phyloP scores from a whole-genome alignment of 768 basidiomycete species.

The Suillus alpinus region DNA sequence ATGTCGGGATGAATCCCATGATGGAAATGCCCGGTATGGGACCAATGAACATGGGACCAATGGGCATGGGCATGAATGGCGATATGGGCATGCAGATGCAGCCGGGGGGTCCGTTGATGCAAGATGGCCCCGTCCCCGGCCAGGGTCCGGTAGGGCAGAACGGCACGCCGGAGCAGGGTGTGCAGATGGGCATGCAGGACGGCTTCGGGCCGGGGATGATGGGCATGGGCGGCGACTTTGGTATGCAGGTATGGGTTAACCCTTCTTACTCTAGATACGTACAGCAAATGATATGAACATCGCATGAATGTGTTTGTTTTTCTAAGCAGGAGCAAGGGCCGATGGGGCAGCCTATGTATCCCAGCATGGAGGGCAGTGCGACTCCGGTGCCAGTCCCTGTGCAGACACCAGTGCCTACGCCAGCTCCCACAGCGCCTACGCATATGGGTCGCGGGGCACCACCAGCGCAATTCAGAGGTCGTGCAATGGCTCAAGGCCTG shows the following conservation, averaged over 20 bases:
- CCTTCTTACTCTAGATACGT: conserved; percentile 29
- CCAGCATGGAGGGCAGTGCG: conserved; percentile 53
- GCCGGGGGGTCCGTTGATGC: conserved; percentile 53
- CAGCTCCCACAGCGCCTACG: conserved; percentile 26
- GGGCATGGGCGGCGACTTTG: conserved; percentile 66
- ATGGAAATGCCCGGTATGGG: conserved; percentile 78
- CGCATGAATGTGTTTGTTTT: conserved; percentile 20
- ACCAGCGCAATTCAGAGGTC: conserved; percentile 43
- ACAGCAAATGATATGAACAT: conserved; percentile 36
- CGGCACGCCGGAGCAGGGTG: conserved; percentile 37
- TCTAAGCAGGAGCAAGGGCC: conserved; percentile 51
- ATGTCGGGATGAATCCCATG: conserved; percentile 60
- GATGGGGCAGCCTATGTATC: conserved; percentile 71
- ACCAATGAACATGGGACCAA: conserved; percentile 45
- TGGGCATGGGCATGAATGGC: conserved; percentile 61
- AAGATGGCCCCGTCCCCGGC: conserved; percentile 38
- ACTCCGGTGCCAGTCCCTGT: conserved; percentile 46
- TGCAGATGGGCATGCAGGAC: conserved; percentile 41
- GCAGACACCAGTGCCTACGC: conserved; percentile 30
- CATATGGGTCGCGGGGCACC: conserved; percentile 27
- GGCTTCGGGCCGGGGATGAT: conserved; percentile 55
- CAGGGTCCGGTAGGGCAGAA: conserved; percentile 34
- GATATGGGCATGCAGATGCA: conserved; percentile 60
- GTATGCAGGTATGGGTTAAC: conserved; percentile 62
- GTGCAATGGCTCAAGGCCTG: conserved; percentile 40